These are phyloP conservation scores for Benincasa hispida DNA, from an alignment of 306 rosid genomes.

Conservation along the genomic window DNA sequence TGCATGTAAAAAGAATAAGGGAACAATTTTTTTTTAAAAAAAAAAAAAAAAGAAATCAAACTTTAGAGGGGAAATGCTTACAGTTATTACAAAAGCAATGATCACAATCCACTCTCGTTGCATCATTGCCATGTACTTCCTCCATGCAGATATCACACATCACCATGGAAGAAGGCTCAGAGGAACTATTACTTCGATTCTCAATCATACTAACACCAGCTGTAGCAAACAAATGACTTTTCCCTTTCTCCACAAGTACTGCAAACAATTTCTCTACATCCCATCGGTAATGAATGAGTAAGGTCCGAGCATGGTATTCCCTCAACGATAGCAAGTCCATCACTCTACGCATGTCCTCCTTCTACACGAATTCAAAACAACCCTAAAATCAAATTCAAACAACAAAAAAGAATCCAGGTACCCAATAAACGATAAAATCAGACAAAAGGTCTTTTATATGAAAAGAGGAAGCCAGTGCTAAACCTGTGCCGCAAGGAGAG, in stretches of 20 bases:
- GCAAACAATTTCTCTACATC: slow-evolving; percentile 64
- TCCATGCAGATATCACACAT: slow-evolving; percentile 75
- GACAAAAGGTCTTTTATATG: neutral
- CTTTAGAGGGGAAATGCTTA: slow-evolving; percentile 22
- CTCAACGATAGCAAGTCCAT: slow-evolving; percentile 64
- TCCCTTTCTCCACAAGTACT: slow-evolving; percentile 63
- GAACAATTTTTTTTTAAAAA: neutral
- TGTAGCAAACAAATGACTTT: slow-evolving; percentile 32
- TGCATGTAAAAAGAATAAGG: neutral
- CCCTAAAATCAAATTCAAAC: slow-evolving; percentile 11
- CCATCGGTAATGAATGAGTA: slow-evolving; percentile 84
- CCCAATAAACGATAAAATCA: neutral
- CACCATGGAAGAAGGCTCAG: slow-evolving; percentile 18
- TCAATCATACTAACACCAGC: slow-evolving; percentile 70
- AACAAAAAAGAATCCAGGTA: neutral
- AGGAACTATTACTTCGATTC: slow-evolving; percentile 18
- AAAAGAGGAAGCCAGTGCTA: neutral
- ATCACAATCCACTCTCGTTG: slow-evolving; percentile 84
- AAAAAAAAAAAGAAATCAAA: neutral
- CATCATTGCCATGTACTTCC: slow-evolving; percentile 40
- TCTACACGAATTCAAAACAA: slow-evolving; percentile 28
- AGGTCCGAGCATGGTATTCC: slow-evolving; percentile 75
- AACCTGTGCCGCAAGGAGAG: slow-evolving; percentile 79
- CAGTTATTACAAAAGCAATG: slow-evolving; percentile 88
- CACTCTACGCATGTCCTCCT: slow-evolving; percentile 73